phyloP scores from a whole-genome alignment of 2,329 filamentous ascomycete genomes.

The Emericellopsis atlantica region DNA sequence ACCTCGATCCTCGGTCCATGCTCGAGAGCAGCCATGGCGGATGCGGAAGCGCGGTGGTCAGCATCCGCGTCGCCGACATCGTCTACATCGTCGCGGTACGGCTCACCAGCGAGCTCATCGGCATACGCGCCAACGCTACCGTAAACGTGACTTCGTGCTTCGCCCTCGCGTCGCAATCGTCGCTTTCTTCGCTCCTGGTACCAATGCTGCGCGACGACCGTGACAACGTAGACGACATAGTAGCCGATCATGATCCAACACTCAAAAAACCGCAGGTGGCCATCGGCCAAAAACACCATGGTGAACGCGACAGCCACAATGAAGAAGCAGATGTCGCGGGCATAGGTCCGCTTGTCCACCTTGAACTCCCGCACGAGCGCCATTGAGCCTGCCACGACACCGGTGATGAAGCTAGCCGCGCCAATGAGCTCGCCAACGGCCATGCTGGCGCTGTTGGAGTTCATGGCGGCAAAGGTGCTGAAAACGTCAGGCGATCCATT shows the following conservation, averaged over 20 bases:
- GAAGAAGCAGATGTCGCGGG: constrained; percentile 88
- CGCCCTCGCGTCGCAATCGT: constrained; percentile 51
- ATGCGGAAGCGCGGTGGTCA: constrained; percentile 6
- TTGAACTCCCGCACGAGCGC: constrained; percentile 90
- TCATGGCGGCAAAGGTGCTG: constrained; percentile 96
- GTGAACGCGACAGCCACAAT: constrained; percentile 76
- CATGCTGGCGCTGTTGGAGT: constrained; percentile 91
- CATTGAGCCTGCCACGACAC: constrained; percentile 95
- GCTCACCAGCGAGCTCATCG: constrained; percentile 40
- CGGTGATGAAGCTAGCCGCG: constrained; percentile 89
- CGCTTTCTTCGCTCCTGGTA: constrained; percentile 51
- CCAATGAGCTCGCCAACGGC: constrained; percentile 92
- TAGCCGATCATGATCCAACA: constrained; percentile 82
- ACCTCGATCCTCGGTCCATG: constrained; percentile 33
- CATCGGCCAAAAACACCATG: constrained; percentile 78
- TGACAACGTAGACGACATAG: constrained; percentile 78
- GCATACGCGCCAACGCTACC: constrained; percentile 33
- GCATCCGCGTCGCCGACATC: constrained; percentile 11
- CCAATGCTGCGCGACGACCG: constrained; percentile 91
- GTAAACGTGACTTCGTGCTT: constrained; percentile 63
- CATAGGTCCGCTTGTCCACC: constrained; percentile 79
- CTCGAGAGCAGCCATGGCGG: constrained; percentile 31
- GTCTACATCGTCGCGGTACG: constrained; percentile 50
- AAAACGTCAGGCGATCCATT: constrained; percentile 98
- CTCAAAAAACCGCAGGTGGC: constrained; percentile 76